These are phyloP conservation scores for Fraxinus pennsylvanica DNA, from an alignment of 257 asterid species.

Conservation along the genomic window DNA sequence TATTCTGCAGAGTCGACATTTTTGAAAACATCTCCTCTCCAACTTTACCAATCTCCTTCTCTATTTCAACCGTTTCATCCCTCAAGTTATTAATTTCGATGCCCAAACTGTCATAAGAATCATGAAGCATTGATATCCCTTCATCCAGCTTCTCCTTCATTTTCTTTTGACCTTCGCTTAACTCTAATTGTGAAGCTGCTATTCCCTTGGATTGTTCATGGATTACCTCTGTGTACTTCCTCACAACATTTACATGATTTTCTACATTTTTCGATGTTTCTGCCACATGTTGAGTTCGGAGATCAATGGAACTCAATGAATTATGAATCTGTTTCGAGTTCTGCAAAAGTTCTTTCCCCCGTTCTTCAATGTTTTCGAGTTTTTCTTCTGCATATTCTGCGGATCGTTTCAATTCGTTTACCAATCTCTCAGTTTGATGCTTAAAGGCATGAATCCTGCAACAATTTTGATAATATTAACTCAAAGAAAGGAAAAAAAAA, in stretches of 20 bases:
- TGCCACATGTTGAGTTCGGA: conserved; percentile 48
- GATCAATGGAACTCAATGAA: conserved; percentile 52
- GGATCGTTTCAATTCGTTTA: conserved; percentile 59
- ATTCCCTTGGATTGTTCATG: conserved; percentile 65
- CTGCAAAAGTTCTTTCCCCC: conserved; percentile 47
- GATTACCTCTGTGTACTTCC: conserved; percentile 51
- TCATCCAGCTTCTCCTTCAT: conserved; percentile 67
- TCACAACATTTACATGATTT: conserved; percentile 50
- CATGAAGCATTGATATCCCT: conserved; percentile 57
- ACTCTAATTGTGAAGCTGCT: conserved; percentile 63
- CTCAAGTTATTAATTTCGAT: conserved; percentile 50
- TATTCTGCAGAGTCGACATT: conserved; percentile 58
- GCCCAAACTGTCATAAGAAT: conserved; percentile 53
- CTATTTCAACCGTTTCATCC: conserved; percentile 64
- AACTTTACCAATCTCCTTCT: conserved; percentile 65
- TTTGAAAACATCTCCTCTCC: conserved; percentile 63
- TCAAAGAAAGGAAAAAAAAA: background rate
- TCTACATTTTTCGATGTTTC: conserved; percentile 57
- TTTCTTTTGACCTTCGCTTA: conserved; percentile 53
- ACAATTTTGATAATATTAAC: background rate
- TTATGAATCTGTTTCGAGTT: conserved; percentile 54
- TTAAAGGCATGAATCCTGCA: conserved; percentile 72
- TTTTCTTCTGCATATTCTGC: conserved; percentile 71
- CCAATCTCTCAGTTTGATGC: conserved; percentile 72
- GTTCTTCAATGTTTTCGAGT: conserved; percentile 53